phyloP scores from a whole-genome alignment of 306 rosid genomes.

The Vicia sativa region DNA sequence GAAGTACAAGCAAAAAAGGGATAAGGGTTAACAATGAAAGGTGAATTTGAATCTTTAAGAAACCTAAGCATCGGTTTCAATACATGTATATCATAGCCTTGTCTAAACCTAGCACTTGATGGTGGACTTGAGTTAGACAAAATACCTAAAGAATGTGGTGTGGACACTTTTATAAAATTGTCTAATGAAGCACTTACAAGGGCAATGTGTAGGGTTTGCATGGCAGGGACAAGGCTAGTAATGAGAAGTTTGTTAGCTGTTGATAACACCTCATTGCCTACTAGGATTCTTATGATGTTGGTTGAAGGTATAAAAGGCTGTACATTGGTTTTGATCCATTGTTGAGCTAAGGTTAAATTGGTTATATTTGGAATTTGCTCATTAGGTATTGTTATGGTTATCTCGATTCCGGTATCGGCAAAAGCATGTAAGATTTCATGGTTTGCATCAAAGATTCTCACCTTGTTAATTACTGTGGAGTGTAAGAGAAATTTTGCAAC shows the following conservation, averaged over 20 bases:
- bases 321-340: constrained; percentile 62
- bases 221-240: constrained; percentile 65
- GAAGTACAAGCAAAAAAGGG: constrained; percentile 62
- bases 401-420: constrained; percentile 51
- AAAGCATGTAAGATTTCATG: constrained; percentile 60
- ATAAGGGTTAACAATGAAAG: constrained; percentile 79
- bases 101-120: constrained; percentile 67
- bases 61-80: constrained; percentile 73
- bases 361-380: constrained; percentile 65
- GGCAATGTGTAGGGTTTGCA: constrained; percentile 65
- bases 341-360: constrained; percentile 50
- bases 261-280: constrained; percentile 73
- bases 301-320: constrained; percentile 64
- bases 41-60: constrained; percentile 56
- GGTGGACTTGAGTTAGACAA: constrained; percentile 76
- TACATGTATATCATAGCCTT: constrained; percentile 76
- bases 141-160: constrained; percentile 80
- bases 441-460: constrained; percentile 62
- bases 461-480: constrained; percentile 58
- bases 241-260: constrained; percentile 62
- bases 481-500: constrained; percentile 61
- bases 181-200: constrained; percentile 51
- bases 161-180: constrained; percentile 55
- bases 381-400: constrained; percentile 61
- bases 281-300: constrained; percentile 52